Evolutionary conservation across 805 yeast species (phyloP), one percentile per base, ranked within the genome.

Genomic region (Lipomyces yamadae): DNA sequence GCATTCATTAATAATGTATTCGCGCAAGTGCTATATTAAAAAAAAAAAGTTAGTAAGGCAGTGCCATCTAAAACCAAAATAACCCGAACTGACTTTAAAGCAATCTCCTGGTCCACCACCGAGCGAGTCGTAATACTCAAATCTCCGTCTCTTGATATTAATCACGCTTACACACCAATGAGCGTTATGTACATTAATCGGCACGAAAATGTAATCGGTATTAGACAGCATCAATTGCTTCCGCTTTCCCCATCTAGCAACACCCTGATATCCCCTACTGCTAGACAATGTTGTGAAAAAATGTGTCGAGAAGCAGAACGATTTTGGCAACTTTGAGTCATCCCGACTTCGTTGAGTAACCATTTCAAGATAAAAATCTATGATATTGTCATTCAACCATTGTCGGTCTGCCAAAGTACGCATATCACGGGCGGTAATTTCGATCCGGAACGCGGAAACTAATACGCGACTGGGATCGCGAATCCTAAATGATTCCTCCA

Each of bases 101-200:
- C 81, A 80, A 48, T 74, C 75, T 4, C 83, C 86, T 58, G 74
- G 74, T 42, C 76, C 75, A 2, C 75, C 75, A n/a, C 82, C 77
- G 63, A 95, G 78, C 0, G 98, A 92, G 78, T 95, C 99, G 71
- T 85, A 87, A 74, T 90, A 94, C 18, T 83, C 80, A 63, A 94
- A 87, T 54, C 84, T 80, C 71, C 83, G 82, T 3, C 81, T 78
- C 56, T 77, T 78, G 67, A 92, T 85, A 76, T 95, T 88, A 30
- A 94, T 82, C 52, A 88, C 89, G 0, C 94, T 92, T 35, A 92
- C 78, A 1, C 96, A 95, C 99, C 99, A 95, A 77, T 95, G 99
- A 0, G 93, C 85, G 64, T 87, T 86, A 78, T 85, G 83, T 32
- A 90, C 80, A 73, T 95, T 95, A n/a, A 95, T 88, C 0, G 99